Percentiles rank a stretch among this genome's conserved stretches.
These are phyloP conservation scores for Lactifluus echinatus DNA, from an alignment of 768 basidiomycete species.

Conservation along the genomic window DNA sequence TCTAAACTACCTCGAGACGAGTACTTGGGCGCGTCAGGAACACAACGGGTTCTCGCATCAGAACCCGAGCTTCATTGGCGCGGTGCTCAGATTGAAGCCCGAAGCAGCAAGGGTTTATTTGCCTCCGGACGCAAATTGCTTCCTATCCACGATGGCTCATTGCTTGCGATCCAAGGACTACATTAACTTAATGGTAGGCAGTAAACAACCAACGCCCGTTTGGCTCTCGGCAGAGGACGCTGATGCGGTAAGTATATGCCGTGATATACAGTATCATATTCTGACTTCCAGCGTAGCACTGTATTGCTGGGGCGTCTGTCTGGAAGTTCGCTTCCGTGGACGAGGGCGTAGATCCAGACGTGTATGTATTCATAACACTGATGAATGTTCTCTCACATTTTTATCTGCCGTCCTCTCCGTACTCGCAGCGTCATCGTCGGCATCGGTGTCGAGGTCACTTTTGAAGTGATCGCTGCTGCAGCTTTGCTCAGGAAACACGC, in stretches of 20 bases:
- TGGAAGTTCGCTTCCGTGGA: constrained; percentile 81
- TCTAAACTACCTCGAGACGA: constrained; percentile 58
- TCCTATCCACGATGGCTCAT: constrained; percentile 76
- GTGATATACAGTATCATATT: neutral
- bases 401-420: neutral
- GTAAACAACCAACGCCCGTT: constrained; percentile 58
- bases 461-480: constrained; percentile 83
- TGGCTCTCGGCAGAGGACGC: constrained; percentile 75
- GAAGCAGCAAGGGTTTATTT: constrained; percentile 67
- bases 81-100: constrained; percentile 73
- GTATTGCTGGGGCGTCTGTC: constrained; percentile 76
- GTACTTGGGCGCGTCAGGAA: constrained; percentile 78
- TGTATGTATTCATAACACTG: constrained; percentile 33
- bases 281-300: constrained; percentile 43
- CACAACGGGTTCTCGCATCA: constrained; percentile 91
- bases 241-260: constrained; percentile 37
- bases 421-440: constrained; percentile 63
- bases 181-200: constrained; percentile 67
- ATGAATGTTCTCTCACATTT: neutral
- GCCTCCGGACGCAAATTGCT: constrained; percentile 86
- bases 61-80: constrained; percentile 79
- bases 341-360: constrained; percentile 61
- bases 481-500: constrained; percentile 61
- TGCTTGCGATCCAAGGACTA: constrained; percentile 81
- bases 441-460: constrained; percentile 81